phyloP scores from a whole-genome alignment of 2,329 filamentous ascomycete genomes.

The Trichophyton rubrum region DNA sequence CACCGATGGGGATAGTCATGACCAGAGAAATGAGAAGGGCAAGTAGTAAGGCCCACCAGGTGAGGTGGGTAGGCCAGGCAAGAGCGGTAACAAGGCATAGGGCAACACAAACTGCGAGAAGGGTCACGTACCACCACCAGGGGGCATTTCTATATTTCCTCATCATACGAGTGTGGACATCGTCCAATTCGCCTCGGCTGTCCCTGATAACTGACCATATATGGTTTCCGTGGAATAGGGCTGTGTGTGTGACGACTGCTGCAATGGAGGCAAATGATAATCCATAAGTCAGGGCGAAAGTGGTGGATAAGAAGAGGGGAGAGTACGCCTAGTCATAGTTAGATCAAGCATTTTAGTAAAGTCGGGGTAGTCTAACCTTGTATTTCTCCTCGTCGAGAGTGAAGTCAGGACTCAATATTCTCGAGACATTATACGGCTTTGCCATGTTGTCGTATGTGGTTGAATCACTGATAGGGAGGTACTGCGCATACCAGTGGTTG shows the following conservation, averaged over 20 bases:
- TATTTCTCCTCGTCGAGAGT: constrained; percentile 54
- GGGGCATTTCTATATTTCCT: constrained; percentile 43
- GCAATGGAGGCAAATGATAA: constrained; percentile 61
- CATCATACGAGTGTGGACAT: constrained; percentile 46
- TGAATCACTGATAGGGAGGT: constrained; percentile 57
- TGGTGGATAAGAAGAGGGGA: constrained; percentile 53
- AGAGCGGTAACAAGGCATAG: constrained; percentile 37
- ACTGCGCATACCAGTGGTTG: constrained; percentile 52
- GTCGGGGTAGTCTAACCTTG: constrained; percentile 35
- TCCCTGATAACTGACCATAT: constrained; percentile 52
- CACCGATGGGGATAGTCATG: constrained; percentile 49
- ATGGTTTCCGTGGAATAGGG: constrained; percentile 52
- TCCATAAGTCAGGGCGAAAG: constrained; percentile 57
- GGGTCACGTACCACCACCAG: constrained; percentile 43
- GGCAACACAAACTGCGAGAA: constrained; percentile 40
- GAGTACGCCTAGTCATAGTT: constrained; percentile 12
- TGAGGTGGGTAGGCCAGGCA: constrained; percentile 52
- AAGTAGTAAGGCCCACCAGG: constrained; percentile 61
- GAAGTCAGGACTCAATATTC: constrained; percentile 49
- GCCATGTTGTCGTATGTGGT: constrained; percentile 61
- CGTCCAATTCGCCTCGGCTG: constrained; percentile 35
- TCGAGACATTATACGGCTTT: constrained; percentile 48
- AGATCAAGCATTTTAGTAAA: background rate
- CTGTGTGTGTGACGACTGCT: constrained; percentile 55
- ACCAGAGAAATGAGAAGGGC: constrained; percentile 51